phyloP scores from a whole-genome alignment of 2,329 filamentous ascomycete species.

The Talaromyces islandicus region DNA sequence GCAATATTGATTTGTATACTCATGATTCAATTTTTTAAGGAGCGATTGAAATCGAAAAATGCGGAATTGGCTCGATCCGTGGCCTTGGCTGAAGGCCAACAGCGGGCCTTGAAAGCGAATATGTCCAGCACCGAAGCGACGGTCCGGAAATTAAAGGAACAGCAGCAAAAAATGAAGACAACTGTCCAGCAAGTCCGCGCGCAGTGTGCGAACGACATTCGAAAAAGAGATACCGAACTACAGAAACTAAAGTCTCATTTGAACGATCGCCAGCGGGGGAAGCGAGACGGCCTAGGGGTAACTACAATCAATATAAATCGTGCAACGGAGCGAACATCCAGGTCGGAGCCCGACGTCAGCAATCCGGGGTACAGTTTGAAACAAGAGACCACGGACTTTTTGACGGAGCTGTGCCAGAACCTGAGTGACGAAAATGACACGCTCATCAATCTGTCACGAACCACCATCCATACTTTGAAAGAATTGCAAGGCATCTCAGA shows the following conservation, averaged over 20 bases:
- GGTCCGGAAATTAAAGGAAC: slow-evolving; percentile 73
- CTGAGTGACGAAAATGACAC: slow-evolving; percentile 90
- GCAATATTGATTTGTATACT: not conserved
- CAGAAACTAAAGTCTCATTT: slow-evolving; percentile 84
- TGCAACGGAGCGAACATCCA: slow-evolving; percentile 28
- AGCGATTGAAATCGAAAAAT: slow-evolving; percentile 49
- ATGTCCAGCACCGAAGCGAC: slow-evolving; percentile 68
- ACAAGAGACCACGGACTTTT: slow-evolving; percentile 83
- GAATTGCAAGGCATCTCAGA: slow-evolving; percentile 47
- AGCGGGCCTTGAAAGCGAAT: slow-evolving; percentile 63
- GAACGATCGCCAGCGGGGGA: slow-evolving; percentile 59
- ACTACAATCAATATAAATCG: slow-evolving; percentile 45
- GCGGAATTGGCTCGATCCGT: slow-evolving; percentile 53
- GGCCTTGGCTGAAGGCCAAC: slow-evolving; percentile 60
- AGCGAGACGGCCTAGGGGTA: slow-evolving; percentile 46
- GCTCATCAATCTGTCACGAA: slow-evolving; percentile 64
- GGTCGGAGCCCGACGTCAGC: slow-evolving; percentile 38
- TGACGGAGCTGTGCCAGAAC: slow-evolving; percentile 75
- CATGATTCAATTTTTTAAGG: slow-evolving; percentile 23
- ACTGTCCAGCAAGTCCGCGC: slow-evolving; percentile 76
- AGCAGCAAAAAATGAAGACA: slow-evolving; percentile 71
- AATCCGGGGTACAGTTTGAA: slow-evolving; percentile 63
- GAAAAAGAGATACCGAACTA: slow-evolving; percentile 83
- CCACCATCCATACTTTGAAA: slow-evolving; percentile 65
- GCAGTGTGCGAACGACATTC: slow-evolving; percentile 83